Evolutionary conservation across 2,329 filamentous ascomycete genomes (phyloP), one percentile per base, ranked within the genome.

Genomic region (Botrytis fabae): DNA sequence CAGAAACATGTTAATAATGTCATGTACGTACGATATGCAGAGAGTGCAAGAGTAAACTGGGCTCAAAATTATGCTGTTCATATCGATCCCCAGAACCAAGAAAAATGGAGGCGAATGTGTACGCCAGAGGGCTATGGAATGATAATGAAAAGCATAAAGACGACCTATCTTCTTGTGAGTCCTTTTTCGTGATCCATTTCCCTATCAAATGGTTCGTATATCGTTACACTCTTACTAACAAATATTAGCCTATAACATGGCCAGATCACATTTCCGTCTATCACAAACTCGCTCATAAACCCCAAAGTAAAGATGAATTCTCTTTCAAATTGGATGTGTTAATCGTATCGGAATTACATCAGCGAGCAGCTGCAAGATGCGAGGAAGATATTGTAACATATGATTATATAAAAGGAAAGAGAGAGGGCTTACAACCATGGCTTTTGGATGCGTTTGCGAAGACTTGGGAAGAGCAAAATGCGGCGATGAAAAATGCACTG

Each of bases 131-230:
- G 87, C 1, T 84, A 90, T 28, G 94, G 95, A 0, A 81, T 97
- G 72, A 96, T 97, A 74, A 82, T 97, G 79, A 88, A 90, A 78
- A 93, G 90, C 77, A 94, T 97, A 77, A 92, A 88, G 78, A 91
- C 92, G 0, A 91, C 97, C 77, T 97, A 92, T 82, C 97, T 97
- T 83, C 94, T 97, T 83, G 93, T 96, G 80, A 76, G 91, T 85
- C 28, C 54, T 44, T 32, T 60, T 22, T 35, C 28, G 38, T 35
- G 25, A 60, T 54, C 51, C 61, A 32, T 44, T 44, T 32, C 63
- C 69, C 35, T 51, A 44, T 20, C 48, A 16, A 22, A 16, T 51
- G n/a, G 7, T 18, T 4, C 12, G 38, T 42, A 20, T 54, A 18
- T 42, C 0, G 4, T 25, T 35, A 40, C 35, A 69, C 22, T 25